phyloP scores from a whole-genome alignment of 345 rosid genomes.

The Aegle marmelos region DNA sequence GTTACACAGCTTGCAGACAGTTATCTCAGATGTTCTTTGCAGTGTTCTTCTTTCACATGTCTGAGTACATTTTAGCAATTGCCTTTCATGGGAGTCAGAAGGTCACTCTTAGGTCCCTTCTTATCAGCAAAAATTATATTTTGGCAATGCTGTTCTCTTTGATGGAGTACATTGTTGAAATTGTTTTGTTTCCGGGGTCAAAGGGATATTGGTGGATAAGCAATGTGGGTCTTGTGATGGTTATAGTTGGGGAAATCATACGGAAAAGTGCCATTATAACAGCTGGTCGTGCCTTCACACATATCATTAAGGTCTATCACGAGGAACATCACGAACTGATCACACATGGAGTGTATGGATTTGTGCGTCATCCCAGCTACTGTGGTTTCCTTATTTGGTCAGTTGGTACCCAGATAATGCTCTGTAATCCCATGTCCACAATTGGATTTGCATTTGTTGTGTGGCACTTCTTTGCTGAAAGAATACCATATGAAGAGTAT shows the following conservation, averaged over 20 bases:
- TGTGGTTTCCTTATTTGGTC: slow-evolving; percentile 72
- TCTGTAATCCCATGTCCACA: slow-evolving; percentile 63
- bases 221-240: slow-evolving; percentile 49
- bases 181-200: slow-evolving; percentile 43
- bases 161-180: slow-evolving; percentile 52
- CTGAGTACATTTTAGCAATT: slow-evolving; percentile 59
- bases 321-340: slow-evolving; percentile 65
- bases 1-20: slow-evolving; percentile 49
- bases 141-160: slow-evolving; percentile 53
- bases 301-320: slow-evolving; percentile 47
- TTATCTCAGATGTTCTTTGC: slow-evolving; percentile 56
- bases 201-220: slow-evolving; percentile 68
- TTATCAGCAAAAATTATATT: slow-evolving; percentile 57
- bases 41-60: slow-evolving; percentile 54
- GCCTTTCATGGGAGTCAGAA: slow-evolving; percentile 51
- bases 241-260: slow-evolving; percentile 53
- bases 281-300: slow-evolving; percentile 72
- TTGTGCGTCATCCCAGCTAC: slow-evolving; percentile 68
- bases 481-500: slow-evolving; percentile 70
- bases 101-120: slow-evolving; percentile 57
- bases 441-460: slow-evolving; percentile 56
- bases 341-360: slow-evolving; percentile 51
- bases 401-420: slow-evolving; percentile 71
- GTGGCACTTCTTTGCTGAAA: slow-evolving; percentile 61
- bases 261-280: slow-evolving; percentile 66